These are phyloP conservation scores for Penicillium aurantiogriseum DNA, from an alignment of 2,329 filamentous ascomycete species.

Conservation along the genomic window DNA sequence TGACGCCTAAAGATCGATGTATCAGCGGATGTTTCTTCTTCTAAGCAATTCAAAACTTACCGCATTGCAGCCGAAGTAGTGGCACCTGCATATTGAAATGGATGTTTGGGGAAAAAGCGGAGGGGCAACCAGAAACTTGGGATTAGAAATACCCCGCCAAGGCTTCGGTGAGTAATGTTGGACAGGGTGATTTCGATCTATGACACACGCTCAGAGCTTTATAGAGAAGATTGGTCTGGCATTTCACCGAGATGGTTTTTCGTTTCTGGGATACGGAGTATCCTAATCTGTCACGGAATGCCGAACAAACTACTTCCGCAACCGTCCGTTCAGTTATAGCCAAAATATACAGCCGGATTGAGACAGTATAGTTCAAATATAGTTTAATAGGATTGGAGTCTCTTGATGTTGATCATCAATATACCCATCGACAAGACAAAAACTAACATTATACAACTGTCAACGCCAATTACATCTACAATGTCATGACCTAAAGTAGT, in stretches of 20 bases:
- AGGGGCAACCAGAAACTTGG: slow-evolving; percentile 16
- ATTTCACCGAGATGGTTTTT: not conserved
- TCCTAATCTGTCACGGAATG: not conserved
- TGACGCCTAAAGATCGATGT: slow-evolving; percentile 64
- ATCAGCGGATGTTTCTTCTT: not conserved
- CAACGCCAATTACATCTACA: not conserved
- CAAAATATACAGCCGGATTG: not conserved
- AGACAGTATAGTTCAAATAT: not conserved
- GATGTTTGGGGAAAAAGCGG: slow-evolving; percentile 10
- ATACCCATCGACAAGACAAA: not conserved
- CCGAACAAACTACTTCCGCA: not conserved
- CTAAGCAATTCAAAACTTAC: slow-evolving; percentile 40
- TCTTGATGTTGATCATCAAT: rapidly evolving
- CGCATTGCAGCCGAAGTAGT: slow-evolving; percentile 69
- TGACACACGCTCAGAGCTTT: not conserved
- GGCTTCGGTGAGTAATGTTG: slow-evolving; percentile 20
- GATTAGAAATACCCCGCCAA: slow-evolving; percentile 26
- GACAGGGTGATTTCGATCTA: not conserved
- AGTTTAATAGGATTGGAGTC: rapidly evolving
- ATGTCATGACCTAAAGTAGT: slow-evolving; percentile 3
- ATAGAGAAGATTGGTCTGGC: not conserved
- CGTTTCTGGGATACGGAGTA: not conserved
- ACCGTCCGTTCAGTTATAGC: not conserved
- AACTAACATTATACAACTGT: not conserved
- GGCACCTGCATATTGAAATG: slow-evolving; percentile 66